These are phyloP conservation scores for Mucor lusitanicus DNA, from an alignment of 371 early-diverging fungal species.

Conservation along the genomic window DNA sequence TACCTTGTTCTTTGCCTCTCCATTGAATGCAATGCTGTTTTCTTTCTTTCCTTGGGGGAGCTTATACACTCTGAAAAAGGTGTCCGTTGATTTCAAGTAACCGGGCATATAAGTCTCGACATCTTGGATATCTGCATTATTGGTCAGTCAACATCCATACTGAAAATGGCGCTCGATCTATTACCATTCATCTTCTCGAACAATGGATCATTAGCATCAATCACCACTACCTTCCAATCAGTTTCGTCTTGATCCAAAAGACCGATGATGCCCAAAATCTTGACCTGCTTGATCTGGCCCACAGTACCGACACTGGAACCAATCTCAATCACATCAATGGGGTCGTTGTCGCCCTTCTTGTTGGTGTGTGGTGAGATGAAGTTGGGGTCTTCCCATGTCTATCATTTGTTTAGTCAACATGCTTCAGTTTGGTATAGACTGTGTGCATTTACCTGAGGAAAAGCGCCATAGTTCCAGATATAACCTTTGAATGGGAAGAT, in stretches of 20 bases:
- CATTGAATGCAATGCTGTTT: conserved; percentile 92
- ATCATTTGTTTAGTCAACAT: background rate
- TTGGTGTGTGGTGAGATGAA: conserved; percentile 77
- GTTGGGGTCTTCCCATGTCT: conserved; percentile 97
- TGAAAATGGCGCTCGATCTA: background rate
- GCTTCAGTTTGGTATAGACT: background rate
- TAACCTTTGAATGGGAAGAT: conserved; percentile 97
- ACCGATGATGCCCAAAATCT: conserved; percentile 93
- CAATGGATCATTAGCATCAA: conserved; percentile 89
- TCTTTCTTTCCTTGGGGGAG: conserved; percentile 88
- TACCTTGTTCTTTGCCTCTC: conserved; percentile 78
- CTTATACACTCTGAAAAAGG: conserved; percentile 94
- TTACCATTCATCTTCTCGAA: conserved; percentile 80
- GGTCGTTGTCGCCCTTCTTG: conserved; percentile 93
- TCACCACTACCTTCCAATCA: conserved; percentile 97
- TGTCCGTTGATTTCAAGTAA: conserved; percentile 75
- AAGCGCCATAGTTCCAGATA: conserved; percentile 98
- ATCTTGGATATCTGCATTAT: conserved; percentile 75
- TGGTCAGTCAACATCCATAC: background rate
- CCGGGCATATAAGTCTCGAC: conserved; percentile 87
- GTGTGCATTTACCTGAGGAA: conserved; percentile 62
- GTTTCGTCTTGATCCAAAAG: conserved; percentile 96
- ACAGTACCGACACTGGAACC: conserved; percentile 39
- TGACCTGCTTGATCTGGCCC: conserved; percentile 82
- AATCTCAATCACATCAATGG: conserved; percentile 92